Percentiles rank a stretch among this genome's conserved stretches.
These are phyloP conservation scores for Cladosporium sp. DNA, from an alignment of 2,329 filamentous ascomycete genomes.

Conservation along the genomic window DNA sequence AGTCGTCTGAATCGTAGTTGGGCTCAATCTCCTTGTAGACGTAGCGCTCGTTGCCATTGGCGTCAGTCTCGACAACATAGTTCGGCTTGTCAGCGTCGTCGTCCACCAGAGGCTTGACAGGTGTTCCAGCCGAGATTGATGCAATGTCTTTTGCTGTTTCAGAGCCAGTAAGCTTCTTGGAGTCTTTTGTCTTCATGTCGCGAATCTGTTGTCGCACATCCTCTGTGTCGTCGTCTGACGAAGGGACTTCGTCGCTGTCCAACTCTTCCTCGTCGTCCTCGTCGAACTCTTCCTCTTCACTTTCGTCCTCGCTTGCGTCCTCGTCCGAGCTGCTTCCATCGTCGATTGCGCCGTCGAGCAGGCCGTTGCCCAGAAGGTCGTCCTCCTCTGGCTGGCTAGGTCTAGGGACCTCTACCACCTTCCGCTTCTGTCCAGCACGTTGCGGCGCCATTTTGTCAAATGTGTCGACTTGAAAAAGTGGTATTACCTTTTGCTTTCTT, in stretches of 20 bases:
- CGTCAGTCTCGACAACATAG: constrained; percentile 67
- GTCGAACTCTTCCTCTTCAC: constrained; percentile 19
- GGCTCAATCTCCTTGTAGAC: constrained; percentile 92
- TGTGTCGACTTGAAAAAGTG: background rate
- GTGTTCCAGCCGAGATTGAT: constrained; percentile 19
- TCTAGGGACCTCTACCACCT: constrained; percentile 36
- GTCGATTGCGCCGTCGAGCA: constrained; percentile 38
- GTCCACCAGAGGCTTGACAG: constrained; percentile 18
- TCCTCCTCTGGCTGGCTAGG: constrained; percentile 23
- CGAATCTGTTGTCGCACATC: constrained; percentile 43
- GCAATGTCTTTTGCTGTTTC: constrained; percentile 25
- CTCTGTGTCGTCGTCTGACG: constrained; percentile 37
- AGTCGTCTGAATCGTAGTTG: constrained; percentile 93
- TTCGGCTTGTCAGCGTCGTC: constrained; percentile 40
- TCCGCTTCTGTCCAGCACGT: constrained; percentile 40
- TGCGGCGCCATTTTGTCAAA: constrained; percentile 22
- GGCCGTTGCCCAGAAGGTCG: constrained; percentile 35
- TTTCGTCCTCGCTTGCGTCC: constrained; percentile 24
- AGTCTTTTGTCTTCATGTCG: constrained; percentile 35
- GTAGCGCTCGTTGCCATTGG: constrained; percentile 86
- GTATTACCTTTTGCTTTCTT: background rate
- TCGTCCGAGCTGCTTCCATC: constrained; percentile 25
- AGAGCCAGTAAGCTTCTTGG: constrained; percentile 24
- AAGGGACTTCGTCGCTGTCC: constrained; percentile 38
- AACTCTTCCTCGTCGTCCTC: constrained; percentile 34